Evolutionary conservation across 306 rosid genomes (phyloP), one percentile per base, ranked within the genome.

Genomic region (Medicago arabica): DNA sequence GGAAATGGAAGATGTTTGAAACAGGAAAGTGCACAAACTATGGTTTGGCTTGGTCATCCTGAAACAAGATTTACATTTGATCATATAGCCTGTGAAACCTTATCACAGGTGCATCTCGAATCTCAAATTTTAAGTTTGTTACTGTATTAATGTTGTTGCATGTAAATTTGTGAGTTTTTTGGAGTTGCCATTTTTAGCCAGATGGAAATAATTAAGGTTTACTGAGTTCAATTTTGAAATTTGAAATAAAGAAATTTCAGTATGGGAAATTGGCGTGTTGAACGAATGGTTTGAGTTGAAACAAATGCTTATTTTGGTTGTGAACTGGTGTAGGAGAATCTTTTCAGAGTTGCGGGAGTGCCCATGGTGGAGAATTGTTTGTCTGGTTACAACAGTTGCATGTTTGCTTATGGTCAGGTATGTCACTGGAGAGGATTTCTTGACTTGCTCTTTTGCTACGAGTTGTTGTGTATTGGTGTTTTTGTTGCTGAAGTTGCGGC

Each of bases 381-480:
- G 93, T 92, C 95, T 58, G 98, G 98, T 77, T 95, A 95, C 83
- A 95, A 95, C 71, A 90, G 96, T 82, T 95, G 98, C 49, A 92
- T 95, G 90, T 95, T 95, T 73, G 98, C 98, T 55, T 92, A 91
- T 18, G 98, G 98, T 75, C 98, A 95, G 98, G 98, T 94, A 89
- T 69, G 85, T 65, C 44, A 21, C 10, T 14, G 5, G 50, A 4
- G 40, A 43, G 71, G 58, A 3, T 60, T 63, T 78, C 36, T 75
- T n/a, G 60, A 10, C 28, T 23, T 47, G 59, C 15, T 50, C 59
- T 55, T 28, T 28, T 64, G 28, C 66, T 28, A 59, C 40, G 17
- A 73, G 36, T 40, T 85, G 71, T 50, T 69, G 66, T 18, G 6
- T 57, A 47, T 74, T 75, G 57, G 12, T 31, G 16, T 25, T 65